phyloP scores from a whole-genome alignment of 495 filamentous ascomycete genomes.

The Amorphotheca resinae region DNA sequence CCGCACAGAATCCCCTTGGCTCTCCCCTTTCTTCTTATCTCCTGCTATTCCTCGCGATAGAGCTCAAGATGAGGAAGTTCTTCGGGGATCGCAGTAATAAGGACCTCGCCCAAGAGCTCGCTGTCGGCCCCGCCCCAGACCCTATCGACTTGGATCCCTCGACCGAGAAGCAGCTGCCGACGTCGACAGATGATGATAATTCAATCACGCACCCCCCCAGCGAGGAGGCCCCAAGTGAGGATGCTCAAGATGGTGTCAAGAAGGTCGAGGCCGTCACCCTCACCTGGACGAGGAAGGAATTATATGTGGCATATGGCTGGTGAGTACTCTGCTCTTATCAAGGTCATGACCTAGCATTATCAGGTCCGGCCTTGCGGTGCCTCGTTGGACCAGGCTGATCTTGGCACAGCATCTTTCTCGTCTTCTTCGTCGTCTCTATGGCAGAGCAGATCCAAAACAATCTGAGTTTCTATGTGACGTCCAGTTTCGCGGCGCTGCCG shows the following conservation, averaged over 20 bases:
- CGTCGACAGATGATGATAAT: constrained; percentile 1
- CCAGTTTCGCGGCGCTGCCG: constrained; percentile 26
- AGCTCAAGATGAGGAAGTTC: too few relatives aligned
- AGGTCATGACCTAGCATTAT: neutral
- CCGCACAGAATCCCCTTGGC: too few relatives aligned
- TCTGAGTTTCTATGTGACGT: constrained; percentile 27
- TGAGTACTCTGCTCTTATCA: constrained; percentile 16
- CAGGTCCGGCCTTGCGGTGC: constrained; percentile 22
- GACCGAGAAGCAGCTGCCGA: neutral
- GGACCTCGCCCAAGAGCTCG: constrained; percentile 4
- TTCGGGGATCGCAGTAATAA: constrained; percentile 3
- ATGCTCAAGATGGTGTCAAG: constrained; percentile 28
- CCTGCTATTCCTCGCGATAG: too few relatives aligned
- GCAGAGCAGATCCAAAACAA: constrained; percentile 24
- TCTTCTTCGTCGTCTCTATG: constrained; percentile 31
- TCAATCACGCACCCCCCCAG: neutral
- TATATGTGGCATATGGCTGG: constrained; percentile 35
- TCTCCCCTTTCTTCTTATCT: too few relatives aligned
- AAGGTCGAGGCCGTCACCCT: constrained; percentile 34
- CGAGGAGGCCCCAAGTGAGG: constrained; percentile 6
- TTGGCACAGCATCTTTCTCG: constrained; percentile 27
- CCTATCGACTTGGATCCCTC: neutral
- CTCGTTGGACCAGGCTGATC: neutral
- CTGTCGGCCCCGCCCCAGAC: constrained; percentile 1
- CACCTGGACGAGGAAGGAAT: constrained; percentile 32